Evolutionary conservation across 352 stramenopile species (phyloP).

Genomic region (Aphanomyces invadans): DNA sequence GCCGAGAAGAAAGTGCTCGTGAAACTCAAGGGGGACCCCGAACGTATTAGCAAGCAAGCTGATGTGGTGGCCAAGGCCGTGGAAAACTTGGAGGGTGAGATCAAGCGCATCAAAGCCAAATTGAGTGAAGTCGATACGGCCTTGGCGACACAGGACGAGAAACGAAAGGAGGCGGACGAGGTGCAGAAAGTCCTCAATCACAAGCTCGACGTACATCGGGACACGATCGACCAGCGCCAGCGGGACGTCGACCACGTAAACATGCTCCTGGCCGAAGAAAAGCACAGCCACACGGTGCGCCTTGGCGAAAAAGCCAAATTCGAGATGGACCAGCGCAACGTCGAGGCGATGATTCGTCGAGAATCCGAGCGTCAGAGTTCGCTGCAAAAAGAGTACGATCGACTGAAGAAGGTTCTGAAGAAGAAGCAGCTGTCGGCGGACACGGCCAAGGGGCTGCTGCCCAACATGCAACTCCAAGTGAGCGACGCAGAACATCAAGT

Average conservation of each 20-base stretch:
- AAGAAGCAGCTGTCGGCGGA: slow-evolving; percentile 84
- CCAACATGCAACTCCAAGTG: slow-evolving; percentile 74
- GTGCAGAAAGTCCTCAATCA: slow-evolving; percentile 68
- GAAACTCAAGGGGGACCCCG: slow-evolving; percentile 64
- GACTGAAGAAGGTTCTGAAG: slow-evolving; percentile 78
- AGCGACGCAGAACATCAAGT: slow-evolving; percentile 70
- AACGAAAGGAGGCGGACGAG: slow-evolving; percentile 68
- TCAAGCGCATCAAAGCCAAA: slow-evolving; percentile 38
- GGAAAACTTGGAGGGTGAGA: slow-evolving; percentile 56
- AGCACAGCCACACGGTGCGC: slow-evolving; percentile 68
- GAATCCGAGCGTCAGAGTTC: slow-evolving; percentile 60
- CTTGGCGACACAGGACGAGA: slow-evolving; percentile 38
- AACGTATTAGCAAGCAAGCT: slow-evolving; percentile 78
- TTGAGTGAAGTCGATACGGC: slow-evolving; percentile 34
- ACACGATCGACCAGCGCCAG: slow-evolving; percentile 86
- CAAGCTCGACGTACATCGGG: slow-evolving; percentile 84
- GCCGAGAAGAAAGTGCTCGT: slow-evolving; percentile 52
- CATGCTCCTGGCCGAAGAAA: slow-evolving; percentile 77
- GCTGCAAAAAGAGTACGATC: slow-evolving; percentile 73
- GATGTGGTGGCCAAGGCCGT: slow-evolving; percentile 80
- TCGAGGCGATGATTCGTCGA: slow-evolving; percentile 42
- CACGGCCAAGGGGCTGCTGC: slow-evolving; percentile 56
- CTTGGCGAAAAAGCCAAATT: slow-evolving; percentile 62
- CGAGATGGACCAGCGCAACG: slow-evolving; percentile 49
- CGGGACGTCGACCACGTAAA: slow-evolving; percentile 86